These are phyloP conservation scores for Chalara sp. DNA, from an alignment of 2,329 filamentous ascomycete species.

Conservation along the genomic window DNA sequence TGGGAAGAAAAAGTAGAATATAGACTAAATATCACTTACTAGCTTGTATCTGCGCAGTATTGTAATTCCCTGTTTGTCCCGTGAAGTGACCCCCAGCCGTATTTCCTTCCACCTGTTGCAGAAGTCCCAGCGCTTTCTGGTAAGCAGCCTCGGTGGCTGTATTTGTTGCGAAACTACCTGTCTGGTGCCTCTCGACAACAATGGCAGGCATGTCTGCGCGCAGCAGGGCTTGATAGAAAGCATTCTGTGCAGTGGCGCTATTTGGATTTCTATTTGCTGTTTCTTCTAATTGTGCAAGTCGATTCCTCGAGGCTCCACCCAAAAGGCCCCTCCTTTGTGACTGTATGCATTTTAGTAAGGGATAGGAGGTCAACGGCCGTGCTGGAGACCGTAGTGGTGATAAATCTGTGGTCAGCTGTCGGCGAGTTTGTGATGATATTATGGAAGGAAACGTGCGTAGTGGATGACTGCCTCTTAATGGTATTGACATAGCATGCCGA, in stretches of 20 bases:
- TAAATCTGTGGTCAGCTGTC: background rate
- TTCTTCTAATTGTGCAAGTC: conserved; percentile 81
- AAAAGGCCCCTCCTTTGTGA: conserved; percentile 21
- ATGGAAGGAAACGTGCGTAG: background rate
- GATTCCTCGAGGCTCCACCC: conserved; percentile 38
- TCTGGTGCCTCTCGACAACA: conserved; percentile 82
- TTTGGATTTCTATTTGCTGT: conserved; percentile 87
- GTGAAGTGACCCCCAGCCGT: conserved; percentile 14
- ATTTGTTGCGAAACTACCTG: conserved; percentile 78
- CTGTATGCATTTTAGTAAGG: background rate
- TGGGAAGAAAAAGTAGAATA: too few relatives aligned
- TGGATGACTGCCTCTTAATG: background rate
- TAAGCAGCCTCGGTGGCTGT: conserved; percentile 72
- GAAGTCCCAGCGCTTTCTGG: conserved; percentile 61
- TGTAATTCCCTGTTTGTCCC: conserved; percentile 35
- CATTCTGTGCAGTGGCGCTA: conserved; percentile 83
- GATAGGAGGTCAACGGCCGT: conserved; percentile 2
- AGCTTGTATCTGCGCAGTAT: conserved; percentile 62
- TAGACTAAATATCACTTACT: conserved; percentile 16
- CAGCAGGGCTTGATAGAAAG: conserved; percentile 87
- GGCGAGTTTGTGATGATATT: background rate
- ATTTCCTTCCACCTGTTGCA: conserved; percentile 38
- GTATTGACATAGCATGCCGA: background rate
- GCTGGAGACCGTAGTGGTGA: background rate
- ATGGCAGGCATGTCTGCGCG: conserved; percentile 89